These are phyloP conservation scores for Starmerella roubikii DNA, from an alignment of 805 yeast genomes.

Conservation along the genomic window DNA sequence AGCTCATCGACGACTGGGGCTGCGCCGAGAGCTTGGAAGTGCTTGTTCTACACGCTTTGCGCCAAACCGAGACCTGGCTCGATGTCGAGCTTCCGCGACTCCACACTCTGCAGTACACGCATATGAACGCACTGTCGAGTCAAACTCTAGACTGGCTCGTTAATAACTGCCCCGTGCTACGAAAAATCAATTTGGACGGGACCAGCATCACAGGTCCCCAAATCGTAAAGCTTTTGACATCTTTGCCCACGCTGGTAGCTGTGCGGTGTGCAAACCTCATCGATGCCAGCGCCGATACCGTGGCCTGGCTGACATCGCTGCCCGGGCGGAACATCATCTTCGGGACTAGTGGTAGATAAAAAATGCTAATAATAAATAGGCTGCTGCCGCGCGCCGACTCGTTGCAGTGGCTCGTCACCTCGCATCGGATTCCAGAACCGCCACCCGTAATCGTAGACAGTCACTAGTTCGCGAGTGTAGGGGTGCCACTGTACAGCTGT, in stretches of 20 bases:
- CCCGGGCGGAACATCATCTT: background rate
- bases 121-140: conserved; percentile 13
- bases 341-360: background rate
- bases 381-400: background rate
- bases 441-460: background rate
- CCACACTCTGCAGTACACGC: conserved; percentile 15
- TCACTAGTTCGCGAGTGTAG: conserved; percentile 3
- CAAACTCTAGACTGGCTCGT: conserved; percentile 13
- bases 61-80: background rate
- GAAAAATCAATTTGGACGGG: conserved; percentile 16
- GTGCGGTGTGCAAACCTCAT: conserved; percentile 14
- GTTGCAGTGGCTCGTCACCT: background rate
- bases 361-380: background rate
- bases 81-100: conserved; percentile 4
- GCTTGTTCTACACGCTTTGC: conserved; percentile 12
- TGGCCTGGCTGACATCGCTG: conserved; percentile 6
- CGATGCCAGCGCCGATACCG: conserved; percentile 16
- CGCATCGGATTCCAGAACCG: background rate
- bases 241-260: conserved; percentile 6
- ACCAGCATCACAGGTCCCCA: conserved; percentile 17
- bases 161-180: conserved; percentile 11
- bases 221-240: conserved; percentile 8
- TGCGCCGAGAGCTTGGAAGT: conserved; percentile 11
- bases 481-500: conserved; percentile 9
- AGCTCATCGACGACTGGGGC: conserved; percentile 10